Evolutionary conservation across 1,284 basidiomycete genomes (phyloP).

Genomic region (Rhodotorula sp.): DNA sequence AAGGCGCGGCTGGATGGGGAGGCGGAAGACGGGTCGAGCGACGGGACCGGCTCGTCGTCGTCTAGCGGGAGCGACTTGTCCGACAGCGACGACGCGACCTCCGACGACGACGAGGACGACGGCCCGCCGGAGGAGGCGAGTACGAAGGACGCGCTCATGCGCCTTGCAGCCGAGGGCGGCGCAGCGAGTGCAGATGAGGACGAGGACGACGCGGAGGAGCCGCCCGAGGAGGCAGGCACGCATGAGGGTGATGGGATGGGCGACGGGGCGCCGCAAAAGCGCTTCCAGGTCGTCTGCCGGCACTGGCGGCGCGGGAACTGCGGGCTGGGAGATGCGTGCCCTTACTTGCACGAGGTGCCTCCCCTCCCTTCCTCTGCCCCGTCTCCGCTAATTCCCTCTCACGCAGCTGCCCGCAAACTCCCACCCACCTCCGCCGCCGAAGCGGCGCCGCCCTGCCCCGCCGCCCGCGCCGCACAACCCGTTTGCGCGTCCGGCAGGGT

Average conservation of each 20-base stretch:
- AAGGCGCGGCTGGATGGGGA: conserved; percentile 15
- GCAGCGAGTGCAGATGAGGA: neutral
- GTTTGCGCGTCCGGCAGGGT: conserved; percentile 54
- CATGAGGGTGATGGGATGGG: too few relatives aligned
- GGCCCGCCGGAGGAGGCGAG: conserved; percentile 23
- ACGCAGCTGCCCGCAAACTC: conserved; percentile 21
- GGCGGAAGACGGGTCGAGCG: neutral
- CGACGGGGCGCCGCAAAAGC: conserved; percentile 11
- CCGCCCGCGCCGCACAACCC: conserved; percentile 60
- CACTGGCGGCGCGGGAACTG: conserved; percentile 35
- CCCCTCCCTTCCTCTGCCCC: too few relatives aligned
- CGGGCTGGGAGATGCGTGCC: conserved; percentile 25
- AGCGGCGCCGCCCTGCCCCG: conserved; percentile 36
- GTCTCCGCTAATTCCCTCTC: neutral
- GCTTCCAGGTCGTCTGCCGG: conserved; percentile 33
- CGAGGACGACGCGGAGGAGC: neutral
- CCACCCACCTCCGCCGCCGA: conserved; percentile 14
- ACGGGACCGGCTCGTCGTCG: too few relatives aligned
- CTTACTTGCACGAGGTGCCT: conserved; percentile 36
- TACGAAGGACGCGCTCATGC: neutral
- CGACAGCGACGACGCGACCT: neutral
- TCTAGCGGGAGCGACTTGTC: too few relatives aligned
- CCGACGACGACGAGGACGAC: conserved; percentile 16
- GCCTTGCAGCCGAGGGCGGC: neutral
- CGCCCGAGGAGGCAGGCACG: neutral